Percentiles rank a stretch among this genome's conserved stretches.
phyloP scores from a whole-genome alignment of 768 basidiomycete genomes.

The Kwoniella pini region DNA sequence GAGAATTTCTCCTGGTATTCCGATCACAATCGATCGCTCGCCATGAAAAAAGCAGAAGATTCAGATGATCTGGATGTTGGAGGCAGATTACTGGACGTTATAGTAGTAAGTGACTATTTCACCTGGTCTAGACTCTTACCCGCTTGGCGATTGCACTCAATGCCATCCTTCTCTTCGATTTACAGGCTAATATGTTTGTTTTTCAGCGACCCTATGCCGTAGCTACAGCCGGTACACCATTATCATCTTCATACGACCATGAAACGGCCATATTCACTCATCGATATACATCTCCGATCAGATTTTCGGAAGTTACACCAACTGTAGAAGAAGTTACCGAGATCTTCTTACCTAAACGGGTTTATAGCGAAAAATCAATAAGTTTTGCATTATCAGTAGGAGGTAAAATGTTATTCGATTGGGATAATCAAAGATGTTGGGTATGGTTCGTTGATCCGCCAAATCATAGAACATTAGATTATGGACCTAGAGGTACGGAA shows the following conservation, averaged over 20 bases:
- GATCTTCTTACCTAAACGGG: constrained; percentile 38
- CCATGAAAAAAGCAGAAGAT: constrained; percentile 18
- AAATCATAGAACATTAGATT: background rate
- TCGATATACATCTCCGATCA: constrained; percentile 24
- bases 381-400: constrained; percentile 29
- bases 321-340: constrained; percentile 33
- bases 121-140: too few species aligned
- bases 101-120: constrained; percentile 68
- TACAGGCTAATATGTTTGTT: background rate
- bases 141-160: too few species aligned
- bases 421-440: constrained; percentile 27
- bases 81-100: constrained; percentile 69
- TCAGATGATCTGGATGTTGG: constrained; percentile 71
- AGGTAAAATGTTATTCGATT: constrained; percentile 37
- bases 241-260: constrained; percentile 67
- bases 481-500: background rate
- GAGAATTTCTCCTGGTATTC: constrained; percentile 97
- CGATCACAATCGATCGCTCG: constrained; percentile 44
- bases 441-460: constrained; percentile 41
- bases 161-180: too few species aligned
- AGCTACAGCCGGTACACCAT: constrained; percentile 82
- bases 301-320: constrained; percentile 5
- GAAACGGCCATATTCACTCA: constrained; percentile 31
- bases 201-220: constrained; percentile 77
- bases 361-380: constrained; percentile 25